Evolutionary conservation across 768 basidiomycete species (phyloP).

Genomic region (Xerocomellus chrysenteron): DNA sequence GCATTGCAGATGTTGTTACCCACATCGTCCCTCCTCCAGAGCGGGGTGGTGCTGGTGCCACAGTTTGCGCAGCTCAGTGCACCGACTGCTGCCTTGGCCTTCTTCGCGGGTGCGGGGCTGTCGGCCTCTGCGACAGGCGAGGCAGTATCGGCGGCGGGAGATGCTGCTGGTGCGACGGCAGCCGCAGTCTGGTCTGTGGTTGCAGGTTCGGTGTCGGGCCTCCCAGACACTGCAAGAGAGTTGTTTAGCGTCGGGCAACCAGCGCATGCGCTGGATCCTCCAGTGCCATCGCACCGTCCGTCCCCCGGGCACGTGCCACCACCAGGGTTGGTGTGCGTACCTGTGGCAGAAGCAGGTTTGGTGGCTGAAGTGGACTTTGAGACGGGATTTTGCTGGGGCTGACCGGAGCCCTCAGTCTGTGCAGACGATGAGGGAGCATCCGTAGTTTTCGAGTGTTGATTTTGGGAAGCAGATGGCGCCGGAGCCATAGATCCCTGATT

Average conservation of each 20-base stretch:
- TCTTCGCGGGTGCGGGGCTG: conserved; percentile 33
- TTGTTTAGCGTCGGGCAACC: conserved; percentile 99
- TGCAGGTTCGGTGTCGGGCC: conserved; percentile 39
- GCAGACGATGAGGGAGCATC: conserved; percentile 27
- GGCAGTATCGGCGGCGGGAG: conserved; percentile 35
- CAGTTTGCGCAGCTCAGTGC: conserved; percentile 86
- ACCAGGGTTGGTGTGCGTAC: conserved; percentile 32
- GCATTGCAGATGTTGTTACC: conserved; percentile 96
- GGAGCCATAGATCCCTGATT: conserved; percentile 37
- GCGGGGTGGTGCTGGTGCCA: conserved; percentile 83
- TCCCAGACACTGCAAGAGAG: conserved; percentile 48
- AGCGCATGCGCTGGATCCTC: conserved; percentile 87
- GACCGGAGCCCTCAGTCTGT: conserved; percentile 26
- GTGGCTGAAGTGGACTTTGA: conserved; percentile 27
- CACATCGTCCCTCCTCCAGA: conserved; percentile 87
- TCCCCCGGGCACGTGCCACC: conserved; percentile 95
- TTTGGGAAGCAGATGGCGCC: conserved; percentile 26
- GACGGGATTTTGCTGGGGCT: conserved; percentile 26
- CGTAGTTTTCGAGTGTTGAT: conserved; percentile 33
- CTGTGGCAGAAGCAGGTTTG: conserved; percentile 29
- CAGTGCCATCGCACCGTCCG: conserved; percentile 96
- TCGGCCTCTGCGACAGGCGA: conserved; percentile 33
- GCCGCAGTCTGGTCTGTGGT: conserved; percentile 22
- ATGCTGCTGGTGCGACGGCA: conserved; percentile 15
- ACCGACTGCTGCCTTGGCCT: conserved; percentile 50